Percentiles rank a stretch among this genome's conserved stretches.
phyloP scores from a whole-genome alignment of 148 eudicot species.

The Agrostemma githago region DNA sequence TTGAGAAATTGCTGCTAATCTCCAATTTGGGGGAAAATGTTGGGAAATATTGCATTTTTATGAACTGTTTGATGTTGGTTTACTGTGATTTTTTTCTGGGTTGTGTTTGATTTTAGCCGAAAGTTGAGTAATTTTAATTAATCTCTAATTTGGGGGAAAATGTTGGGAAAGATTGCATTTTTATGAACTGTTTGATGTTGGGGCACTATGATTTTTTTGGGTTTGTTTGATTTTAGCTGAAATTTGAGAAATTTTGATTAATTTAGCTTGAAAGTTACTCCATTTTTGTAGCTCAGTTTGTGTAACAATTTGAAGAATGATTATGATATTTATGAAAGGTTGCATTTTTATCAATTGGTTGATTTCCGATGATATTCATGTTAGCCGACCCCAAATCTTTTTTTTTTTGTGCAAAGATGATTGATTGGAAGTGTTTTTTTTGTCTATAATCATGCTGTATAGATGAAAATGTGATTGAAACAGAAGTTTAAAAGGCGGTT shows the following conservation, averaged over 20 bases:
- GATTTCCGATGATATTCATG: too few relatives aligned
- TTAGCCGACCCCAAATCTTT: too few relatives aligned
- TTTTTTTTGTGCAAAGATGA: too few relatives aligned
- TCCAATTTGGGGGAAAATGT: neutral
- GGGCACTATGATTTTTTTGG: slow-evolving; percentile 2
- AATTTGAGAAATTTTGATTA: neutral
- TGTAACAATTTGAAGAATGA: neutral
- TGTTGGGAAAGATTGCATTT: neutral
- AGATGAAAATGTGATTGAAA: neutral
- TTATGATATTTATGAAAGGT: neutral
- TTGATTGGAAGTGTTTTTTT: neutral
- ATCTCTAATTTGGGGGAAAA: neutral
- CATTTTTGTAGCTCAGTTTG: neutral
- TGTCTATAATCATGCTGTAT: neutral
- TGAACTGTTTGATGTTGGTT: slow-evolving; percentile 8
- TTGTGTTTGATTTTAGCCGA: slow-evolving; percentile 10
- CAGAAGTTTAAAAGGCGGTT: neutral
- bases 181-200: neutral
- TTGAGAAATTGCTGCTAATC: too few relatives aligned
- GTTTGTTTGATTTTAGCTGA: slow-evolving; percentile 8
- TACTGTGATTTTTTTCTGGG: neutral
- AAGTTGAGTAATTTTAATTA: neutral
- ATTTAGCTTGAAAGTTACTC: neutral
- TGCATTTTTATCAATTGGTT: neutral
- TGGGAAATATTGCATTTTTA: neutral